Evolutionary conservation across 306 rosid genomes (phyloP).

Genomic region (Quercus aquifolioides): DNA sequence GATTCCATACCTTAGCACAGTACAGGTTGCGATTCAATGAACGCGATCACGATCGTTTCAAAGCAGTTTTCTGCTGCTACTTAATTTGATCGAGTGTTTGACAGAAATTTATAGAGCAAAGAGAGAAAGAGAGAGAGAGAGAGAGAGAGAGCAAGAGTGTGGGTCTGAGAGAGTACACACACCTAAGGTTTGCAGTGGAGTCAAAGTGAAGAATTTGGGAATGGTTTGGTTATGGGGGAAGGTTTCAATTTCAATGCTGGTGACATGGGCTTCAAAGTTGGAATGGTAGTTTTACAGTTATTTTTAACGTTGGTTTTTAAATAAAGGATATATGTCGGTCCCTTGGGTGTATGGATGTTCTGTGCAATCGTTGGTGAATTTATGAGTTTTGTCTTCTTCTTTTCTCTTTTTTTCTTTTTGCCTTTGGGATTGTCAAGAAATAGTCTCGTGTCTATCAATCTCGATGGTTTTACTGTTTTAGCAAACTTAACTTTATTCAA

Average conservation of each 20-base stretch:
- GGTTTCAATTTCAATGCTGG: not conserved
- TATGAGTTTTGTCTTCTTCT: too few relatives aligned
- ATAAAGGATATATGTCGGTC: not conserved
- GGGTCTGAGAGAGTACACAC: not conserved
- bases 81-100: not conserved
- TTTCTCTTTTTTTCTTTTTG: too few relatives aligned
- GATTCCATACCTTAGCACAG: not conserved
- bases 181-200: not conserved
- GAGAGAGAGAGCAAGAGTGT: not conserved
- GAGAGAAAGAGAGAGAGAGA: not conserved
- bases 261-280: not conserved
- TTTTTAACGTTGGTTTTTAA: not conserved
- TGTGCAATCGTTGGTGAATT: not conserved
- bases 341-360: not conserved
- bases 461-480: too few relatives aligned
- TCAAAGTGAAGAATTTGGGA: conserved; percentile 1
- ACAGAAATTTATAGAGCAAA: not conserved
- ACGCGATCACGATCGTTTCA: not conserved
- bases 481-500: too few relatives aligned
- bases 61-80: not conserved
- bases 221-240: conserved; percentile 6
- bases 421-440: too few relatives aligned
- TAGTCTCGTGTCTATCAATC: too few relatives aligned
- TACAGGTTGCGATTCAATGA: not conserved
- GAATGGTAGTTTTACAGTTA: not conserved